Base-by-base conservation (phyloP, 108 stramenopile genomes). In the Fragilariopsis cylindrus region DNA sequence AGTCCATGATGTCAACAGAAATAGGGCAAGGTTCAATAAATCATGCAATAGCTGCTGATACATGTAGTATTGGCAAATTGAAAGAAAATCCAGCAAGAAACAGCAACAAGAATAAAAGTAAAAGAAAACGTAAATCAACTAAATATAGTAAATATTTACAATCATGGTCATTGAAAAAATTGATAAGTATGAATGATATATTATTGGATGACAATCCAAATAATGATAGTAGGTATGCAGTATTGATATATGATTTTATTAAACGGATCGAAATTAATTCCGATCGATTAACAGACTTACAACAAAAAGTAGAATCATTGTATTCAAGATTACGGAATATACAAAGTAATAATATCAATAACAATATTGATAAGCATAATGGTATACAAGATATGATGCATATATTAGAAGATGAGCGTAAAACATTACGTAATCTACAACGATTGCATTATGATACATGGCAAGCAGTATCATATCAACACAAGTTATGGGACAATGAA, bases 251-350 rank as follows among this genome's bases (percentile, higher is more conserved):
- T 44, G 62, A 63, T 12, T 63, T 63, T 5, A 9, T 63, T 9
- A 63, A 63, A n/a, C 62, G 62, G 43, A 8, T 63, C 46, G 62
- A 63, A 44, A 63, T 63, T 44, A 63, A 63, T 40, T 63, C 62
- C 11, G 62, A 63, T 11, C 62, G 62, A 44, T n/a, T 63, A 8
- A 43, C 62, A 3, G 62, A 41, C 0, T 44, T 63, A n/a, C 62
- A 63, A 41, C 62, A 63, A n/a, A 42, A 44, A 3, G 62, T 63
- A 0, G 62, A 63, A 41, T 42, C 43, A 42, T 63, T 44, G 16
- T 44, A 63, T 44, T 41, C 62, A 1, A 11, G 62, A 7, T 7
- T 63, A 12, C 43, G 42, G 4, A 63, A 41, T 41, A 21, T 43
- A 12, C 62, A 45, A 44, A 21, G 62, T n/a, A 63, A 63, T 15